Conservation (phyloP, 306 rosid species). For the Macrotyloma uniflorum region DNA sequence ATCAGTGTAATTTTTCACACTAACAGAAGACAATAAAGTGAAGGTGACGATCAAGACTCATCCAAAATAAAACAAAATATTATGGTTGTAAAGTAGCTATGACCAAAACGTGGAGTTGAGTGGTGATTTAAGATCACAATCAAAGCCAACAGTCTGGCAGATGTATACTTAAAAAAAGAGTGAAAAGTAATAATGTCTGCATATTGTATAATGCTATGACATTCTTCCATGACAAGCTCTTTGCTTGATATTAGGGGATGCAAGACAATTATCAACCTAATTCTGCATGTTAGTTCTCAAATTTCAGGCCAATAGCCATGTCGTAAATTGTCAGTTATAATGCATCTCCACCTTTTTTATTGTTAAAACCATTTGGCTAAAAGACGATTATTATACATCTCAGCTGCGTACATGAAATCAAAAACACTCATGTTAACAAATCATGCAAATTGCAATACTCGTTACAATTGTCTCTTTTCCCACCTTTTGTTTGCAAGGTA, state of each 20-base stretch:
- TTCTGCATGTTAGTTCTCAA: neutral
- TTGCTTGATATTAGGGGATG: neutral
- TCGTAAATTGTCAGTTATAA: neutral
- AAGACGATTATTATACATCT: neutral
- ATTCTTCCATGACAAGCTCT: neutral
- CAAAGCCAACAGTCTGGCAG: neutral
- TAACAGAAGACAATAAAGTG: neutral
- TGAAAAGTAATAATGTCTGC: neutral
- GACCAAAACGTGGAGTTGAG: neutral
- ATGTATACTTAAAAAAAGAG: neutral
- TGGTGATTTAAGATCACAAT: neutral
- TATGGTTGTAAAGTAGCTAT: neutral
- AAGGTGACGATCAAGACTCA: neutral
- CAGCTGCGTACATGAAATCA: neutral
- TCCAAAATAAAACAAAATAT: neutral
- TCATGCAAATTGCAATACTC: neutral
- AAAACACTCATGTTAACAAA: neutral
- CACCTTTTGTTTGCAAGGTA: neutral
- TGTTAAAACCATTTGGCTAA: neutral
- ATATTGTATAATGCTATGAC: neutral
- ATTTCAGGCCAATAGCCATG: conserved; percentile 5
- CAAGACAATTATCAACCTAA: neutral
- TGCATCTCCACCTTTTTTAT: neutral
- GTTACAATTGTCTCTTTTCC: neutral
- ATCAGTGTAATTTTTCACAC: neutral